A percentile compares a stretch with the other conserved stretches of the same genome.
These are phyloP conservation scores for Agaricus blazei DNA, from an alignment of 768 basidiomycete species.

Conservation along the genomic window DNA sequence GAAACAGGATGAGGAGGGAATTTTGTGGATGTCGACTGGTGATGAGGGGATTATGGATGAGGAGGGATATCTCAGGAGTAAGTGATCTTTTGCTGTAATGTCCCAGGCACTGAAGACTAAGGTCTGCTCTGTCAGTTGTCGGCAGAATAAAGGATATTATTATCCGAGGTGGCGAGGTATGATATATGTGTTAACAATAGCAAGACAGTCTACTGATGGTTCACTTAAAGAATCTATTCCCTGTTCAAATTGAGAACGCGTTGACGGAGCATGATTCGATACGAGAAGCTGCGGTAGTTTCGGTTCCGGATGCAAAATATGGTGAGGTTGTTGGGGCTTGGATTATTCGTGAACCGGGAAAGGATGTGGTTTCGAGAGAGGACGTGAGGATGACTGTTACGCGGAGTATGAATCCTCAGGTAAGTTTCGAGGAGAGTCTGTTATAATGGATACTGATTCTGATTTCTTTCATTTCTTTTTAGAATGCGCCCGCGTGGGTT, in stretches of 20 bases:
- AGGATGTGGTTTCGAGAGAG: slow-evolving; percentile 34
- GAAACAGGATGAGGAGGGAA: slow-evolving; percentile 47
- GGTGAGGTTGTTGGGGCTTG: slow-evolving; percentile 83
- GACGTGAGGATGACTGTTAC: slow-evolving; percentile 51
- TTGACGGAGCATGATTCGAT: slow-evolving; percentile 51
- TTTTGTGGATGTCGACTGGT: slow-evolving; percentile 79
- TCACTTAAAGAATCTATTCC: slow-evolving; percentile 64
- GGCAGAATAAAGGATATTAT: slow-evolving; percentile 84
- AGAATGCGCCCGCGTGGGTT: slow-evolving; percentile 81
- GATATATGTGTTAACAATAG: slow-evolving; percentile 5
- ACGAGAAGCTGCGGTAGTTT: slow-evolving; percentile 67
- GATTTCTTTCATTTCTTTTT: not conserved
- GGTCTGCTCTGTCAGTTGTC: slow-evolving; percentile 48
- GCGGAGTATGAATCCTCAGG: slow-evolving; percentile 75
- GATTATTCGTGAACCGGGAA: slow-evolving; percentile 51
- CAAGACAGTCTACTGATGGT: not conserved
- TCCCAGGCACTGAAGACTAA: not conserved
- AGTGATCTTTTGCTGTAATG: slow-evolving; percentile 17
- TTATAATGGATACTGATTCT: slow-evolving; percentile 5
- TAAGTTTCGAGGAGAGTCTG: slow-evolving; percentile 20
- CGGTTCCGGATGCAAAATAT: slow-evolving; percentile 63
- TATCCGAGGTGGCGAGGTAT: slow-evolving; percentile 80
- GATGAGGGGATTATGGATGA: slow-evolving; percentile 80
- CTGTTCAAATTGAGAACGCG: slow-evolving; percentile 80
- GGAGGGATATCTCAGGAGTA: slow-evolving; percentile 73